Evolutionary conservation across 345 rosid species (phyloP).

Genomic region (Kandelia obovata): DNA sequence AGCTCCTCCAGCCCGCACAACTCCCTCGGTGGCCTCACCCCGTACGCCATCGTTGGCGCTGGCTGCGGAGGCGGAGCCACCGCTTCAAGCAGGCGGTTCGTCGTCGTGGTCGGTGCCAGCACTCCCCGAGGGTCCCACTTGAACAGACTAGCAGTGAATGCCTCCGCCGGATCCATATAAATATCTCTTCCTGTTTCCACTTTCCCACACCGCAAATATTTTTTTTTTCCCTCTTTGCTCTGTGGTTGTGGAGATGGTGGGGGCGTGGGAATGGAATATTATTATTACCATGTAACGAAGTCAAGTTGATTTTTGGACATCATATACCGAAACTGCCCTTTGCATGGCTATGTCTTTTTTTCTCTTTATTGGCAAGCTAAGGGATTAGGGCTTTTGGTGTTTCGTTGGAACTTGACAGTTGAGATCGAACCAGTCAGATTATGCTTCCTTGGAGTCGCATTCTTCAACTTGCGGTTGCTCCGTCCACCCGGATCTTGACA

Average conservation of each 20-base stretch:
- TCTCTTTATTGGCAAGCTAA: constrained; percentile 15
- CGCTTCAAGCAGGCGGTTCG: constrained; percentile 19
- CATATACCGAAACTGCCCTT: constrained; percentile 36
- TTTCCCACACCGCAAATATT: too few species aligned
- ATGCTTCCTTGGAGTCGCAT: background rate
- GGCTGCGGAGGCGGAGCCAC: constrained; percentile 20
- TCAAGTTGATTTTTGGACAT: background rate
- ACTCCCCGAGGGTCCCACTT: constrained; percentile 65
- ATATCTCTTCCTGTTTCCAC: background rate
- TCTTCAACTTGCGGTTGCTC: background rate
- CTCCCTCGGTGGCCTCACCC: constrained; percentile 45
- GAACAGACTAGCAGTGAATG: constrained; percentile 66
- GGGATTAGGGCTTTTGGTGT: constrained; percentile 9
- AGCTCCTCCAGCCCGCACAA: constrained; percentile 73
- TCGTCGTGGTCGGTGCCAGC: constrained; percentile 24
- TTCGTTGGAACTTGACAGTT: constrained; percentile 47
- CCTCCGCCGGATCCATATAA: constrained; percentile 78
- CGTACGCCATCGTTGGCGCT: constrained; percentile 29
- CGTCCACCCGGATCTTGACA: constrained; percentile 10
- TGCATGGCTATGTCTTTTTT: background rate
- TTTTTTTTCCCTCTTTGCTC: background rate
- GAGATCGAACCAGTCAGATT: constrained; percentile 43
- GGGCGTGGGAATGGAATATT: too few species aligned
- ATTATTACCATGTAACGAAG: background rate
- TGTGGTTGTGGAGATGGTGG: background rate